A percentile compares a stretch with the other conserved stretches of the same genome.
phyloP scores from a whole-genome alignment of 2,329 filamentous ascomycete species.

The Rutstroemia sp. region DNA sequence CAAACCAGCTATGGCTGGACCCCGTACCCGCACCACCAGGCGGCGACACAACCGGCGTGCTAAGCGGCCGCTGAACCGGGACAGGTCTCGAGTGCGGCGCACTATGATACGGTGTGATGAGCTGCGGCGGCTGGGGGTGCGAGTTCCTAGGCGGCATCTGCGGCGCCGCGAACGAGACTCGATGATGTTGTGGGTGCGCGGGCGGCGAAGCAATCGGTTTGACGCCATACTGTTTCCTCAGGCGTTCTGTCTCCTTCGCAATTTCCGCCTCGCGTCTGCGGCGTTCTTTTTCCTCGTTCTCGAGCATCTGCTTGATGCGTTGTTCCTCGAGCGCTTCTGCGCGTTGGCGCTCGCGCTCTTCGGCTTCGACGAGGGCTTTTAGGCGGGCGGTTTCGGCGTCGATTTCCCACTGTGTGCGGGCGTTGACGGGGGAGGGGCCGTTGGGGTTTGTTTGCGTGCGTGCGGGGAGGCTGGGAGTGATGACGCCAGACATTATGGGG shows the following conservation, averaged over 20 bases:
- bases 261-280: constrained; percentile 50
- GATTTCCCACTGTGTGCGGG: constrained; percentile 38
- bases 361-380: constrained; percentile 5
- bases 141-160: constrained; percentile 13
- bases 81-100: constrained; percentile 24
- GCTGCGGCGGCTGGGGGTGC: constrained; percentile 2
- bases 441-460: constrained; percentile 13
- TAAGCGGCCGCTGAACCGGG: constrained; percentile 23
- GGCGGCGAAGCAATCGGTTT: not conserved
- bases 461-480: constrained; percentile 9
- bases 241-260: constrained; percentile 75
- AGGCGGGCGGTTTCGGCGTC: constrained; percentile 62
- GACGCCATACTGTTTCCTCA: constrained; percentile 59
- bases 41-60: constrained; percentile 16
- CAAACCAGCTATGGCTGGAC: not conserved
- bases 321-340: constrained; percentile 49
- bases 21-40: not conserved
- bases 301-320: constrained; percentile 57
- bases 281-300: constrained; percentile 57
- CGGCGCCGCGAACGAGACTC: constrained; percentile 5
- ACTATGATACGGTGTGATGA: constrained; percentile 15
- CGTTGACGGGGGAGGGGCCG: constrained; percentile 21
- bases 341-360: constrained; percentile 31
- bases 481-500: constrained; percentile 25
- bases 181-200: constrained; percentile 1